Percentiles rank a stretch among this genome's conserved stretches.
These are phyloP conservation scores for Boehmeria nivea DNA, from an alignment of 306 rosid genomes.

Conservation along the genomic window DNA sequence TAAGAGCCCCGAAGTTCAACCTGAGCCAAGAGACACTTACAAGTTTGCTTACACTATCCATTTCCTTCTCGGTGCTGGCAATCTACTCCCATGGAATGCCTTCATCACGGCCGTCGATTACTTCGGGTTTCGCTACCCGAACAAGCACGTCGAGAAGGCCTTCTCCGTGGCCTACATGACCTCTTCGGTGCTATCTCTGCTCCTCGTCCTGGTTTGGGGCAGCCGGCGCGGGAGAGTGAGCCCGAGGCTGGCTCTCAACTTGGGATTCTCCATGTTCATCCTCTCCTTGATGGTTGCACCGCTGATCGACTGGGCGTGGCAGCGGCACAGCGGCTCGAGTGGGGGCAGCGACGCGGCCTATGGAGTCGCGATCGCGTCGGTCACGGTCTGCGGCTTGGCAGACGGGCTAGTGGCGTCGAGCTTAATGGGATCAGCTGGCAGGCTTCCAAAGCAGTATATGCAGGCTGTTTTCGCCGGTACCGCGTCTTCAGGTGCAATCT, in stretches of 20 bases:
- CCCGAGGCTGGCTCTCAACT: constrained; percentile 50
- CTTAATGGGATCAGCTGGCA: constrained; percentile 90
- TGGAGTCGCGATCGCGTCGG: constrained; percentile 32
- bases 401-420: constrained; percentile 85
- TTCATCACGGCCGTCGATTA: constrained; percentile 90
- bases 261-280: constrained; percentile 49
- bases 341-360: constrained; percentile 43
- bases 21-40: constrained; percentile 44
- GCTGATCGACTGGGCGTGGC: constrained; percentile 50
- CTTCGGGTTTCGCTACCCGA: constrained; percentile 69
- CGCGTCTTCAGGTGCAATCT: constrained; percentile 74
- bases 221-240: constrained; percentile 43
- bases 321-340: constrained; percentile 2
- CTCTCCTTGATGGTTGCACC: constrained; percentile 70
- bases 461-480: constrained; percentile 96
- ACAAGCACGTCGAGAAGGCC: constrained; percentile 63
- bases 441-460: constrained; percentile 83
- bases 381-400: constrained; percentile 49
- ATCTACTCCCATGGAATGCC: constrained; percentile 96
- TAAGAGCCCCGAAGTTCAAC: constrained; percentile 36
- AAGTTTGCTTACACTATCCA: constrained; percentile 71
- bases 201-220: constrained; percentile 66
- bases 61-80: constrained; percentile 86
- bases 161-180: constrained; percentile 80
- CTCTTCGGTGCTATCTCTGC: constrained; percentile 57